Evolutionary conservation across 179 eudicot genomes (phyloP).

Genomic region (Amaranthus tricolor): DNA sequence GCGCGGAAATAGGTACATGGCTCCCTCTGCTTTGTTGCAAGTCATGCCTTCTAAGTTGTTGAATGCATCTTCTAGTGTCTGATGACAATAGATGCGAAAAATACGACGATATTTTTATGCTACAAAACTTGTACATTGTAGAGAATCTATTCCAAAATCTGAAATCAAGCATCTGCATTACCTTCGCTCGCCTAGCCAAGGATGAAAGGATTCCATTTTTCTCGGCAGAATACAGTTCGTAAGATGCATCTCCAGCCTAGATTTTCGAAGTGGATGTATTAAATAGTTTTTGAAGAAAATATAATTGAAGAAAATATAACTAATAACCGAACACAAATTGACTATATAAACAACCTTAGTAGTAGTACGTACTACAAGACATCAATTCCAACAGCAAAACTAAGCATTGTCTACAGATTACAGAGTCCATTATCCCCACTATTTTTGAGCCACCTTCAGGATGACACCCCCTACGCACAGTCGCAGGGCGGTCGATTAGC

Average conservation of each 20-base stretch:
- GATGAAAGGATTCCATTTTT: constrained; percentile 87
- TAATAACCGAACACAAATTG: background rate
- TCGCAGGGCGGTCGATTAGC: no score
- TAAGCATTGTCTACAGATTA: no score
- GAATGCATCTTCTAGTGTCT: constrained; percentile 83
- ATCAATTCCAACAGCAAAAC: no score
- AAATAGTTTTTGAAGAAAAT: background rate
- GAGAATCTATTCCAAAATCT: background rate
- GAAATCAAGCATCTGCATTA: constrained; percentile 18
- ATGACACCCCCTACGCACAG: no score
- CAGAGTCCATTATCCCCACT: no score
- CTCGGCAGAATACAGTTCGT: constrained; percentile 70
- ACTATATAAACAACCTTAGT: no score
- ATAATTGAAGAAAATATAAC: background rate
- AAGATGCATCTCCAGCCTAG: constrained; percentile 91
- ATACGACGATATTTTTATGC: background rate
- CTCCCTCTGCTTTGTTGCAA: constrained; percentile 96
- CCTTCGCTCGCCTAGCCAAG: constrained; percentile 91
- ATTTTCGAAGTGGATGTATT: background rate
- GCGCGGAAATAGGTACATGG: constrained; percentile 93
- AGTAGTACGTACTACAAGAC: no score
- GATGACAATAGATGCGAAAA: constrained; percentile 8
- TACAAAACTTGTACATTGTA: background rate
- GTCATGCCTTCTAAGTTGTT: constrained; percentile 86
- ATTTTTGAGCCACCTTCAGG: no score